Percentiles rank a stretch among this genome's conserved stretches.
These are phyloP conservation scores for Candida ulmi DNA, from an alignment of 805 yeast genomes.

Conservation along the genomic window DNA sequence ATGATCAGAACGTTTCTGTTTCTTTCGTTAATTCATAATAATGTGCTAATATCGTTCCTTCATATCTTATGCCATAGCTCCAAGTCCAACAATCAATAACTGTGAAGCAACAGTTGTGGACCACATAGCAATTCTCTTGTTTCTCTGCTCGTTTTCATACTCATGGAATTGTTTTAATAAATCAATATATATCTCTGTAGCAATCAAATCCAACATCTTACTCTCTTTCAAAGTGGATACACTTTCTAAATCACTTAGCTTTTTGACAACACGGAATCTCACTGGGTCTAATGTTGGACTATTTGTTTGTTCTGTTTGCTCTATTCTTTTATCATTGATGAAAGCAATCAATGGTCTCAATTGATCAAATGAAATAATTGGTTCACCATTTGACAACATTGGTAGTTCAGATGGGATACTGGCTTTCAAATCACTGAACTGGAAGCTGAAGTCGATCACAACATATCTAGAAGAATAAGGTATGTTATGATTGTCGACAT, in stretches of 20 bases:
- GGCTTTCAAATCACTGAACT: slow-evolving; percentile 59
- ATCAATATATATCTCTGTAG: slow-evolving; percentile 55
- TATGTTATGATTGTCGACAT: slow-evolving; percentile 27
- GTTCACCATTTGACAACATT: slow-evolving; percentile 45
- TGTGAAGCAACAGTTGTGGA: slow-evolving; percentile 57
- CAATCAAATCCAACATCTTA: slow-evolving; percentile 43
- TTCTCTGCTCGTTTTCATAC: slow-evolving; percentile 40
- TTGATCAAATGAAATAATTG: slow-evolving; percentile 54
- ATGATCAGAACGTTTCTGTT: background rate
- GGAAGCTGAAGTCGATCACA: slow-evolving; percentile 60
- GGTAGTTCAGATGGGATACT: slow-evolving; percentile 44
- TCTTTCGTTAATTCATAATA: slow-evolving; percentile 1
- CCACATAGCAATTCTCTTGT: slow-evolving; percentile 47
- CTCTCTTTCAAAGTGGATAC: slow-evolving; percentile 35
- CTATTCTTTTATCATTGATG: slow-evolving; percentile 42
- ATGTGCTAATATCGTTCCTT: background rate
- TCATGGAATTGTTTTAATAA: slow-evolving; percentile 46
- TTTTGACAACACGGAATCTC: slow-evolving; percentile 40
- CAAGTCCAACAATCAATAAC: slow-evolving; percentile 50
- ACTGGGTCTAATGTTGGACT: slow-evolving; percentile 22
- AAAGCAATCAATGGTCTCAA: slow-evolving; percentile 56
- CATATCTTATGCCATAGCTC: slow-evolving; percentile 43
- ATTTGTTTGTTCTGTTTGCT: slow-evolving; percentile 11
- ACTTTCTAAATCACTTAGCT: slow-evolving; percentile 36
- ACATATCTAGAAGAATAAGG: slow-evolving; percentile 40